Base-by-base conservation (phyloP, 805 yeast genomes). In the Candida tibetensis region DNA sequence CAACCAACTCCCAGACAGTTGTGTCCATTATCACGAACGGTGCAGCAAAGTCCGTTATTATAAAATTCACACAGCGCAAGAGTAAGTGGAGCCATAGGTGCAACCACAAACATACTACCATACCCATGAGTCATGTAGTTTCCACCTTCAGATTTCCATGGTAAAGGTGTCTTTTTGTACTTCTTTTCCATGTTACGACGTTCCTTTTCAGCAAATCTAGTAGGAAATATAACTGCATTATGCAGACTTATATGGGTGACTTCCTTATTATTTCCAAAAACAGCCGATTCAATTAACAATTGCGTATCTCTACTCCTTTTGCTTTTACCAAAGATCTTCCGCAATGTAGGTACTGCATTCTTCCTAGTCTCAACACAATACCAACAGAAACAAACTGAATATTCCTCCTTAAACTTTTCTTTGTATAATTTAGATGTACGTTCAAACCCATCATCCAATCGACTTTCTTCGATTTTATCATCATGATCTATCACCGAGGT, bases 371-470 rank as follows among this genome's bases (percentile, higher is more conserved):
- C 26, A 34, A 29, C 37, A 37, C 48, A 45, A 25, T 45, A 40
- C 40, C 40, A 38, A 32, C 63, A 57, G 33, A 44, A 48, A 28
- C 63, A 58, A 16, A 55, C 33, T n/a, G 51, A 39, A 22, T 49
- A 48, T 3, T 46, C 49, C 17, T 49, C 46, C 6, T 40, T 39
- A 36, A 36, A 49, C 12, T 15, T 30, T n/a, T 29, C 27, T 33
- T 37, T 40, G 36, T 53, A 58, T 21, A 40, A 30, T 13, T 37
- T 40, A 14, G 49, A 34, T 3, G 63, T 55, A 5, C 17, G 18
- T 28, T 42, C 46, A 28, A 49, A 58, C 4, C 45, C 28, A 9
- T 37, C 29, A 32, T 41, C 49, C 8, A 58, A 32, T 8, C 48
- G 18, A 2, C 46, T 40, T 34, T 46, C 49, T 26, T 55, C 61